These are phyloP conservation scores for Chrysoporthe puriensis DNA, from an alignment of 2,329 filamentous ascomycete species.

Conservation along the genomic window DNA sequence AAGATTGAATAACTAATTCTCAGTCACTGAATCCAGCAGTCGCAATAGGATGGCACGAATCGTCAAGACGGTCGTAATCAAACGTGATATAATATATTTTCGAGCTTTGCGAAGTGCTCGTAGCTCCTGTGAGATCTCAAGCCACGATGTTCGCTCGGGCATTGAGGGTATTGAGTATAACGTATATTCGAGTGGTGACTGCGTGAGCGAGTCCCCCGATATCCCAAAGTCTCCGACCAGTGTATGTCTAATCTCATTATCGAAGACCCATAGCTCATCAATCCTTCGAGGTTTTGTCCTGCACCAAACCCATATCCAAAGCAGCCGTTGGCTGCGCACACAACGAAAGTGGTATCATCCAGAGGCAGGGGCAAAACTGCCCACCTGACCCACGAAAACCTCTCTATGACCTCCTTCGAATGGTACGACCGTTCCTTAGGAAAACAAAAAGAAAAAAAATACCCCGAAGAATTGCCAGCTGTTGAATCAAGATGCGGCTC, in stretches of 20 bases:
- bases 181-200: not conserved
- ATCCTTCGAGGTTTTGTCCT: not conserved
- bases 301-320: not conserved
- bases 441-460: too few relatives aligned
- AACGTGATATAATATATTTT: not conserved
- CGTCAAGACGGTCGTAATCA: not conserved
- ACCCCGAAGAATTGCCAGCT: not conserved
- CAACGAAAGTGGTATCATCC: conserved; percentile 6
- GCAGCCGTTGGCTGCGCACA: not conserved
- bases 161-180: not conserved
- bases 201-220: not conserved
- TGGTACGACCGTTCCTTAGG: too few relatives aligned
- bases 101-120: not conserved
- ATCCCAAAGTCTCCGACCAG: not conserved
- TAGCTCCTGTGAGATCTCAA: not conserved
- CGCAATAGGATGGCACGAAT: not conserved
- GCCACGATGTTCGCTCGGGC: not conserved
- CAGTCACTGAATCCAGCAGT: not conserved
- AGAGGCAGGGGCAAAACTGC: not conserved
- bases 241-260: not conserved
- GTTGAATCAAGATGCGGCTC: not conserved
- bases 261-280: conserved; percentile 1
- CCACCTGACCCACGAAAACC: not conserved
- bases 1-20: not conserved
- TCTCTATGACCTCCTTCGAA: not conserved